Conservation (phyloP, 768 basidiomycete genomes). For the Pleurotus djamor region DNA sequence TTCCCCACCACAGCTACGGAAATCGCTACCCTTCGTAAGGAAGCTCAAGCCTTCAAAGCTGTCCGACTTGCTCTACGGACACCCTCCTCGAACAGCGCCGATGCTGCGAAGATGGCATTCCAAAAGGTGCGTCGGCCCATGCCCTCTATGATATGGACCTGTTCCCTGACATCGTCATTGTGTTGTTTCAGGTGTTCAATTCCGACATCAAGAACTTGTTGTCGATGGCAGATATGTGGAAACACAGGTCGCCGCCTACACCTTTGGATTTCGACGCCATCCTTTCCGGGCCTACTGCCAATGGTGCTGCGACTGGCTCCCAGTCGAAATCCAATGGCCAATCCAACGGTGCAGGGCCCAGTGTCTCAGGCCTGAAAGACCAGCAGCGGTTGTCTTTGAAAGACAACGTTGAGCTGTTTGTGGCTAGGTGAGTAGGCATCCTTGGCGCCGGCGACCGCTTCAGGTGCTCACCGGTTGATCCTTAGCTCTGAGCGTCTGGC, state of each 20-base stretch:
- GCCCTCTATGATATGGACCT: background rate
- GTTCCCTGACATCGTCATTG: background rate
- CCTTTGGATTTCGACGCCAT: conserved; percentile 85
- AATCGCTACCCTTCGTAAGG: conserved; percentile 85
- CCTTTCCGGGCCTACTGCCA: conserved; percentile 54
- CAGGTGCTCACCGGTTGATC: background rate
- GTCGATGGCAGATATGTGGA: conserved; percentile 98
- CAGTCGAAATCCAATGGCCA: conserved; percentile 11
- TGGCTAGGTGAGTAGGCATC: conserved; percentile 62
- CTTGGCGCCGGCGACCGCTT: background rate
- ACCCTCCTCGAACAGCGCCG: conserved; percentile 23
- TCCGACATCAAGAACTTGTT: conserved; percentile 86
- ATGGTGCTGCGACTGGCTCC: conserved; percentile 18
- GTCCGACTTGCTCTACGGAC: conserved; percentile 71
- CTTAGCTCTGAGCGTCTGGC: conserved; percentile 80
- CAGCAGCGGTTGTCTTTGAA: conserved; percentile 74
- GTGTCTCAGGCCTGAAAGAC: conserved; percentile 60
- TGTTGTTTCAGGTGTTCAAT: conserved; percentile 70
- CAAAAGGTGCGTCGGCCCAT: conserved; percentile 60
- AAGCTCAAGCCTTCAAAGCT: conserved; percentile 84
- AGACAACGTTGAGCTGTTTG: conserved; percentile 82
- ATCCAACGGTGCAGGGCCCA: background rate
- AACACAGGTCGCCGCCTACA: conserved; percentile 78
- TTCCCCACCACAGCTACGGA: conserved; percentile 64
- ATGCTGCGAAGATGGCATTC: conserved; percentile 73